Conservation (phyloP, 164 flowering plant genomes). For the Tetrastigma voinierianum region DNA sequence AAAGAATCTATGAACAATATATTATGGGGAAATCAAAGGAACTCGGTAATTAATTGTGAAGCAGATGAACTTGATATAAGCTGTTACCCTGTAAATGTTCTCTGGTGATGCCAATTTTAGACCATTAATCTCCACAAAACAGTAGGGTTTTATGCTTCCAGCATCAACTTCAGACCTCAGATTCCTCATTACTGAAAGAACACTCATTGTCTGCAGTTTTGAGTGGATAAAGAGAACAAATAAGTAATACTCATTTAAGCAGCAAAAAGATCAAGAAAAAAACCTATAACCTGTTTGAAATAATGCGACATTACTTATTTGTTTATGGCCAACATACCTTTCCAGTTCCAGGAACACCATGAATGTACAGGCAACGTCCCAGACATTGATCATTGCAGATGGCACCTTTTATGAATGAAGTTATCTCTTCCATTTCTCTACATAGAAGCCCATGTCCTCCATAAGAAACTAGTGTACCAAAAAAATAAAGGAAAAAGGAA, state of each 20-base stretch:
- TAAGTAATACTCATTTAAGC: constrained; percentile 8
- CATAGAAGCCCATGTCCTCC: constrained; percentile 4
- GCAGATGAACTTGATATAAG: neutral
- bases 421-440: constrained; percentile 96
- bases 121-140: constrained; percentile 91
- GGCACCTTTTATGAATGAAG: constrained; percentile 77
- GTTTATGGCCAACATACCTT: constrained; percentile 48
- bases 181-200: constrained; percentile 81
- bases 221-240: constrained; percentile 6
- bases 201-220: constrained; percentile 91
- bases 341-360: constrained; percentile 99
- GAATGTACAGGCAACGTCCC: constrained; percentile 94
- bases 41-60: neutral
- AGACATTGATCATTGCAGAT: constrained; percentile 80
- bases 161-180: constrained; percentile 81
- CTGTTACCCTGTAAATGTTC: constrained; percentile 77
- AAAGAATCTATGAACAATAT: constrained; percentile 5
- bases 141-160: constrained; percentile 68
- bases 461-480: neutral
- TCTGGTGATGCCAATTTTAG: constrained; percentile 92
- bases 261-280: neutral
- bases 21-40: neutral
- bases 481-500: no score
- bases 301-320: neutral
- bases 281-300: neutral